Conservation (phyloP, 2,329 filamentous ascomycete genomes). For the Aspergillus puulaauensis region DNA sequence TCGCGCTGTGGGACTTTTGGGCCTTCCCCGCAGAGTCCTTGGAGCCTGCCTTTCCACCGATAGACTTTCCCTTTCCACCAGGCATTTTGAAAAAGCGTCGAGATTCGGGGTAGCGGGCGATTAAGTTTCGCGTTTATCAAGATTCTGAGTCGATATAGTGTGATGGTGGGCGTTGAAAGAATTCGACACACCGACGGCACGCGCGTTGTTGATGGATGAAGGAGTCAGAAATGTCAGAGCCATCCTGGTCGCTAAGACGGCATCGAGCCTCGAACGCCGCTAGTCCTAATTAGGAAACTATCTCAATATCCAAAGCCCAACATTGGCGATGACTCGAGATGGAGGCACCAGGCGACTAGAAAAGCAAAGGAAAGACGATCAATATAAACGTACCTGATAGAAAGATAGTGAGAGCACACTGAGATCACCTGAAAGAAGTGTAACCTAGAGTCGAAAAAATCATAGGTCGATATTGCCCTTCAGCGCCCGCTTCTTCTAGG, state of each 20-base stretch:
- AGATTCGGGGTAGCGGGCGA: conserved; percentile 26
- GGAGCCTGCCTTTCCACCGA: conserved; percentile 86
- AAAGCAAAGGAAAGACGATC: background rate
- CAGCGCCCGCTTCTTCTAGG: background rate
- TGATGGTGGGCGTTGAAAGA: conserved; percentile 29
- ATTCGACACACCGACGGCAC: conserved; percentile 28
- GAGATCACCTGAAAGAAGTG: background rate
- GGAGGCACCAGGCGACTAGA: background rate
- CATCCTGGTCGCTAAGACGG: conserved; percentile 38
- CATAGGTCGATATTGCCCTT: background rate
- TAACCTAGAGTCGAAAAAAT: background rate
- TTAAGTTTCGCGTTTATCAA: conserved; percentile 27
- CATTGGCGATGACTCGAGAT: conserved; percentile 14
- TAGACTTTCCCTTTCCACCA: conserved; percentile 91
- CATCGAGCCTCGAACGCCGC: conserved; percentile 27
- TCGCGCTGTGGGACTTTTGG: conserved; percentile 89
- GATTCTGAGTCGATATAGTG: conserved; percentile 20
- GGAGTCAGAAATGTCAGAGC: conserved; percentile 41
- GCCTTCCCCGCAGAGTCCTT: conserved; percentile 83
- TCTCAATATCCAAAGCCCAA: conserved; percentile 17
- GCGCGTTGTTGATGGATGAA: conserved; percentile 47
- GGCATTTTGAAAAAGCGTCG: conserved; percentile 55
- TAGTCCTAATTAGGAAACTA: conserved; percentile 37
- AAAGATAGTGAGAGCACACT: background rate
- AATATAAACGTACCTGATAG: background rate